Percentiles rank a stretch among this genome's conserved stretches.
These are phyloP conservation scores for Lodderomyces jiufengensis DNA, from an alignment of 1,139 yeast species.

Conservation along the genomic window DNA sequence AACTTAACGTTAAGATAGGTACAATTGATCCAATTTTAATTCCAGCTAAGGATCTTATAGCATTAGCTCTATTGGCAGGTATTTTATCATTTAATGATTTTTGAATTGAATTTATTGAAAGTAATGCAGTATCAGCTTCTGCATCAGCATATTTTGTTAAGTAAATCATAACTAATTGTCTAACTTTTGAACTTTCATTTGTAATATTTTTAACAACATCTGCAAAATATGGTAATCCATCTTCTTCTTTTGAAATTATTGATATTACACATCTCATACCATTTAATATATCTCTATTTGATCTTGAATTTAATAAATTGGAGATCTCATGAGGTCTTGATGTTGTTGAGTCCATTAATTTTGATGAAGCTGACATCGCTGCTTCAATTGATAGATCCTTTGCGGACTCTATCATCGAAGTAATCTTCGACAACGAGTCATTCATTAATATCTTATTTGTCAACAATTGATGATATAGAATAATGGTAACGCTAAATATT, in stretches of 20 bases:
- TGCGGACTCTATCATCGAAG: slow-evolving; percentile 70
- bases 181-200: slow-evolving; percentile 62
- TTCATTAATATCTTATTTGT: slow-evolving; percentile 24
- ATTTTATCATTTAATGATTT: slow-evolving; percentile 69
- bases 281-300: slow-evolving; percentile 64
- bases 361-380: slow-evolving; percentile 72
- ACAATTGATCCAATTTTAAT: slow-evolving; percentile 75
- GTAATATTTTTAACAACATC: slow-evolving; percentile 89
- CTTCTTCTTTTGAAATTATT: slow-evolving; percentile 62
- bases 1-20: slow-evolving; percentile 72
- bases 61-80: slow-evolving; percentile 65
- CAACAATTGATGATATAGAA: background rate
- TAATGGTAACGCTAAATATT: background rate
- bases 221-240: slow-evolving; percentile 65
- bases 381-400: slow-evolving; percentile 77
- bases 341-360: slow-evolving; percentile 55
- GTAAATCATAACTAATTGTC: slow-evolving; percentile 76
- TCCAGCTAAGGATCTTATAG: slow-evolving; percentile 77
- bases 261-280: slow-evolving; percentile 79
- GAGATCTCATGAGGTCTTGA: slow-evolving; percentile 61
- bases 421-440: slow-evolving; percentile 38
- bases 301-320: slow-evolving; percentile 62
- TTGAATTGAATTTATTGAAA: slow-evolving; percentile 90
- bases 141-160: slow-evolving; percentile 74
- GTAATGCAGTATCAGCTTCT: slow-evolving; percentile 83